These are phyloP conservation scores for Diaporthe amygdali DNA, from an alignment of 2,329 filamentous ascomycete genomes.

Conservation along the genomic window DNA sequence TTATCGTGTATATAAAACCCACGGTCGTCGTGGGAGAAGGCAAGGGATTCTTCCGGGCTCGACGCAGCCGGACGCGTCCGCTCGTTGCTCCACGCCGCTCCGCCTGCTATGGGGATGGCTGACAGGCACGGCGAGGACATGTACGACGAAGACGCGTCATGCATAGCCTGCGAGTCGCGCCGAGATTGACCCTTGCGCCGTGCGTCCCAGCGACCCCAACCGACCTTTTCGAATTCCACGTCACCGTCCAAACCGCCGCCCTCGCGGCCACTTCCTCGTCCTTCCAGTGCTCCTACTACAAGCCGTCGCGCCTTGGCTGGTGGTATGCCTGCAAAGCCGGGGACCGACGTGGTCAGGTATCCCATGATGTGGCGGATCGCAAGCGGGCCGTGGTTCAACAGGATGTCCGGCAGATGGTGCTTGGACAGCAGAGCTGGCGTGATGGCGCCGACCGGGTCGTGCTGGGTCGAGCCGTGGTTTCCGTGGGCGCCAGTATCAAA, in stretches of 20 bases:
- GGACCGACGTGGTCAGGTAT: constrained; percentile 89
- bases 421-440: constrained; percentile 85
- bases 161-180: constrained; percentile 47
- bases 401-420: constrained; percentile 87
- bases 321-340: constrained; percentile 87
- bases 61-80: constrained; percentile 57
- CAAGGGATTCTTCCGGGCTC: constrained; percentile 73
- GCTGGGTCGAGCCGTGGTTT: constrained; percentile 51
- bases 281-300: constrained; percentile 91
- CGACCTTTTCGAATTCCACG: constrained; percentile 91
- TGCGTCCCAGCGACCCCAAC: constrained; percentile 96
- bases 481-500: constrained; percentile 31
- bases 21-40: constrained; percentile 76
- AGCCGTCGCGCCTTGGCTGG: constrained; percentile 88
- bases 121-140: constrained; percentile 48
- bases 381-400: constrained; percentile 86
- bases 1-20: constrained; percentile 70
- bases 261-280: constrained; percentile 65
- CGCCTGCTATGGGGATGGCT: constrained; percentile 63
- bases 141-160: constrained; percentile 48
- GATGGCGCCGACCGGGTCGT: constrained; percentile 81
- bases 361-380: constrained; percentile 96
- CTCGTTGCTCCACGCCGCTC: constrained; percentile 47
- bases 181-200: constrained; percentile 69
- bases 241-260: constrained; percentile 69